These are phyloP conservation scores for Mycena kentingensis DNA, from an alignment of 768 basidiomycete genomes.

Conservation along the genomic window DNA sequence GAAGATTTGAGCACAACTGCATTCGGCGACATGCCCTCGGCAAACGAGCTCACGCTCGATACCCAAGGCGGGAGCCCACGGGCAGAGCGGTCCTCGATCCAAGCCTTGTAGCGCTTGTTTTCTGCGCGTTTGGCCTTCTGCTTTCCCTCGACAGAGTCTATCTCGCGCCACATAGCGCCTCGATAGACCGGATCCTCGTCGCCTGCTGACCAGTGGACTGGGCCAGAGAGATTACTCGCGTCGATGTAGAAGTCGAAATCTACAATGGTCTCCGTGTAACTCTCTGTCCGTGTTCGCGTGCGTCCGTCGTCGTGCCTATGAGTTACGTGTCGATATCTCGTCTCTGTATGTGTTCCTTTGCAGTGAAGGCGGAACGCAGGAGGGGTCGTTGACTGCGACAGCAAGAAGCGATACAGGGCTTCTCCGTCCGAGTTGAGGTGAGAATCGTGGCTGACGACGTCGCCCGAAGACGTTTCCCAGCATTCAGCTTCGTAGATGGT, in stretches of 20 bases:
- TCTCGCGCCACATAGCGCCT: conserved; percentile 61
- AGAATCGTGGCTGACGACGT: conserved; percentile 69
- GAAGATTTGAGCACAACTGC: conserved; percentile 48
- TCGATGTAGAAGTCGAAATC: conserved; percentile 76
- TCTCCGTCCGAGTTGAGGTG: conserved; percentile 68
- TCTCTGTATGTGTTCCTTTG: conserved; percentile 59
- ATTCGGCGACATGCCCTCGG: conserved; percentile 23
- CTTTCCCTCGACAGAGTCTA: conserved; percentile 41
- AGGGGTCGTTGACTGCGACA: conserved; percentile 50
- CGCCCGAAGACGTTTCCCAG: conserved; percentile 47
- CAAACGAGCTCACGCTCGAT: conserved; percentile 20
- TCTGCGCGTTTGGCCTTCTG: conserved; percentile 46
- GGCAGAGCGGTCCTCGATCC: conserved; percentile 45
- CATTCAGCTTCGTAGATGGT: conserved; percentile 64
- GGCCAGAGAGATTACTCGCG: conserved; percentile 41
- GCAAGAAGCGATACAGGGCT: conserved; percentile 51
- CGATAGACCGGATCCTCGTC: conserved; percentile 68
- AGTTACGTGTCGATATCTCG: conserved; percentile 48
- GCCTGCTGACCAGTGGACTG: conserved; percentile 58
- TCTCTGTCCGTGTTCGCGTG: conserved; percentile 41
- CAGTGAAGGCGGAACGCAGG: conserved; percentile 52
- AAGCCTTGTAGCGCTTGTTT: conserved; percentile 43
- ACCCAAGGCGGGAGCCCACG: conserved; percentile 56
- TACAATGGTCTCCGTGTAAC: conserved; percentile 57
- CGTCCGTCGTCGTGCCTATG: conserved; percentile 36